Evolutionary conservation across 129 eudicot species (phyloP).

Genomic region (Flaveria trinervia): DNA sequence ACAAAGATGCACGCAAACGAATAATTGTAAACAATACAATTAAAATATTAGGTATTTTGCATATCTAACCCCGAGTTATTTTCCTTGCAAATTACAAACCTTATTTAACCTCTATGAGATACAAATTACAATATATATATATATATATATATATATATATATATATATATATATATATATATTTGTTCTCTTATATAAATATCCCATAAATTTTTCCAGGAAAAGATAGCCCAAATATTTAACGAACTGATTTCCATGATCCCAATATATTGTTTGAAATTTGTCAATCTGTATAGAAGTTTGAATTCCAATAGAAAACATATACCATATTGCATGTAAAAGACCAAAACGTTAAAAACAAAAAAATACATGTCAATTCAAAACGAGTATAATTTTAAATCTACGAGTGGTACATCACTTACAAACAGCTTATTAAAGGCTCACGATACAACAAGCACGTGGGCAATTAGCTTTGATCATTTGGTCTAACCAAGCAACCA

Average conservation of each 20-base stretch:
- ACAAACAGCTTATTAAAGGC: background rate
- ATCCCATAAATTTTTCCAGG: too few relatives aligned
- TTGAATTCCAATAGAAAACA: background rate
- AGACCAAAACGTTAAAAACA: background rate
- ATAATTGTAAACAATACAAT: background rate
- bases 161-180: too few relatives aligned
- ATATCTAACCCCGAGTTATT: constrained; percentile 12
- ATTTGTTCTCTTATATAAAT: too few relatives aligned
- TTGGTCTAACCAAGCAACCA: too few relatives aligned
- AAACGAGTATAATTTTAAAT: background rate
- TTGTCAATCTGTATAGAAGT: background rate
- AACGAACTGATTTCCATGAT: background rate
- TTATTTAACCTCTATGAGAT: background rate
- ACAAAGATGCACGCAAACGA: constrained; percentile 37
- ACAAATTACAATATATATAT: background rate
- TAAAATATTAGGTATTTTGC: background rate
- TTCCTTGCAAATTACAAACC: background rate
- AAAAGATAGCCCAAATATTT: too few relatives aligned
- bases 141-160: too few relatives aligned
- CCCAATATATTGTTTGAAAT: background rate
- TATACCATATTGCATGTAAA: background rate
- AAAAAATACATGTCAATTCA: background rate
- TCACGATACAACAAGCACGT: background rate
- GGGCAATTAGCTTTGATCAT: too few relatives aligned
- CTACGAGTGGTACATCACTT: background rate